Evolutionary conservation across 257 asterid species (phyloP).

Genomic region (Parsonsia alboflavescens): DNA sequence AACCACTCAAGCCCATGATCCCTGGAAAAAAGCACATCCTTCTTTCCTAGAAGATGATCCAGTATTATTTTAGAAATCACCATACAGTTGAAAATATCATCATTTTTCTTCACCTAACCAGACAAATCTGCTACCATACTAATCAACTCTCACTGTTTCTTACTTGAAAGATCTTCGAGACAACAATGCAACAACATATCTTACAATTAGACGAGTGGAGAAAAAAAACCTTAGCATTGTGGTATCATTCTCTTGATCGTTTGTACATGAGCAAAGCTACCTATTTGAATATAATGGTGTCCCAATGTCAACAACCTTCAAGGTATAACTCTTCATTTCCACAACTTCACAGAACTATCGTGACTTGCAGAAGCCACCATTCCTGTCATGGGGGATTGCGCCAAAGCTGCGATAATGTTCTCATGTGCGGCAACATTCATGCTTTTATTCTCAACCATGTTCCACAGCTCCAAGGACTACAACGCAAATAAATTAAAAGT

Average conservation of each 20-base stretch:
- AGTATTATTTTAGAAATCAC: not conserved
- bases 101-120: not conserved
- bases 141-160: constrained; percentile 6
- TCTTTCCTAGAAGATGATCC: not conserved
- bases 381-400: constrained; percentile 77
- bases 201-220: not conserved
- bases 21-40: not conserved
- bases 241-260: not conserved
- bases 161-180: not conserved
- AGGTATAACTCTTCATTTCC: constrained; percentile 48
- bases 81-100: not conserved
- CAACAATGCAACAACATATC: not conserved
- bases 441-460: constrained; percentile 82
- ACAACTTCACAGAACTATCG: constrained; percentile 81
- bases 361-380: constrained; percentile 97
- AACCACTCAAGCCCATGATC: not conserved
- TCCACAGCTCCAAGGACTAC: constrained; percentile 92
- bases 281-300: not conserved
- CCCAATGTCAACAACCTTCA: not conserved
- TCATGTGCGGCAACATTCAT: constrained; percentile 86
- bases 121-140: constrained; percentile 4
- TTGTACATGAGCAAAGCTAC: not conserved
- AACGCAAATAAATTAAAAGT: constrained; percentile 1
- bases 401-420: constrained; percentile 70
- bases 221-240: not conserved